Evolutionary conservation across 805 yeast genomes (phyloP), one percentile per base, ranked within the genome.

Genomic region (Candida boleticola): DNA sequence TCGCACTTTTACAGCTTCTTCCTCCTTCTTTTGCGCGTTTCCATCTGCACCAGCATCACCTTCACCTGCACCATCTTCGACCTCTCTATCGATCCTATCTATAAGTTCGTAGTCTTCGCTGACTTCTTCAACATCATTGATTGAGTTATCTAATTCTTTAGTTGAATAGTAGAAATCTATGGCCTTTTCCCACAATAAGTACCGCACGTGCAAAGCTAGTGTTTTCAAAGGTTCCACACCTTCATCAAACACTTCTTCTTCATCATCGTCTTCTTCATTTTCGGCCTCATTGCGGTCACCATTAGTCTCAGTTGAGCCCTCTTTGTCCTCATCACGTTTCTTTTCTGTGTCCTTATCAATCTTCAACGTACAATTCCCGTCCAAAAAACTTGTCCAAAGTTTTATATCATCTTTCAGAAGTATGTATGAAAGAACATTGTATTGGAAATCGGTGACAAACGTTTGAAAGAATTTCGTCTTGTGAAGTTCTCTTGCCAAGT

Each of bases 111-210:
- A 62, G 41, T 67, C 74, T 27, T 63, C 67, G 14, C 57, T 43
- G 0, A 59, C 60, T 40, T 64, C 72, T 41, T 65, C 66, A 26
- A 61, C 45, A 9, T 51, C 41, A 40, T 57, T 45, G 9, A 44
- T 17, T 9, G 60, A 52, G 21, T 48, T 47, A 33, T 53, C 54
- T 10, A 59, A 42, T 19, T 49, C 51, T 45, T 51, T 51, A 25
- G 63, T 53, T 29, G 44, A 45, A 45, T 64, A 74, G 49, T 60
- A 68, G 47, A 55, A 64, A 53, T 80, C 83, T 7, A 80, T 71
- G 17, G 84, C 89, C 55, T 77, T 80, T 52, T 85, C 90, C 79
- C 87, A 85, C 19, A 85, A 63, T 10, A 84, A 71, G 50, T 83
- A 84, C 48, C 92, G 67, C 18, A 84, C 62, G 47, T 79, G 84